These are phyloP conservation scores for Dentipellis sp. DNA, from an alignment of 768 basidiomycete genomes.

Conservation along the genomic window DNA sequence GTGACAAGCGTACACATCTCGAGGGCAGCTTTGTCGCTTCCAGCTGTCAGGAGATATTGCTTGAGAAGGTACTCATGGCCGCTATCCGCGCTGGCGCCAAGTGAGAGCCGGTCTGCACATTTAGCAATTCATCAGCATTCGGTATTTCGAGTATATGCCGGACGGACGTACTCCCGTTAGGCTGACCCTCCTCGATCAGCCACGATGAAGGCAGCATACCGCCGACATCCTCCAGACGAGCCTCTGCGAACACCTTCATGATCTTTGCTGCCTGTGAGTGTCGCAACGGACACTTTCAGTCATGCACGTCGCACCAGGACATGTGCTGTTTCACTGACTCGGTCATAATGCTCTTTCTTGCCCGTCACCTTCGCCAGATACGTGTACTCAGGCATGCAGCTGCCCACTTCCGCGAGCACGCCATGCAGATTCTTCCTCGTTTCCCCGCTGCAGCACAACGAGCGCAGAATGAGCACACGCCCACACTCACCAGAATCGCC, in stretches of 20 bases:
- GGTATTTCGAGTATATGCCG: no score
- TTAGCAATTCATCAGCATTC: conserved; percentile 19
- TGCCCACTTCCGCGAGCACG: conserved; percentile 72
- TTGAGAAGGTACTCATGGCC: conserved; percentile 74
- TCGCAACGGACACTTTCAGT: no score
- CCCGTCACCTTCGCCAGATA: conserved; percentile 77
- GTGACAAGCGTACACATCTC: conserved; percentile 49
- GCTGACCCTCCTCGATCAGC: conserved; percentile 39
- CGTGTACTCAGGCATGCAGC: conserved; percentile 75
- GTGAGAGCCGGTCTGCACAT: conserved; percentile 27
- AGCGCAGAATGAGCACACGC: no score
- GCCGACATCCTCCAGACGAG: conserved; percentile 35
- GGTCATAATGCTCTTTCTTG: conserved; percentile 49
- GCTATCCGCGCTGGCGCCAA: conserved; percentile 65
- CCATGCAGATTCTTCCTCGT: conserved; percentile 28
- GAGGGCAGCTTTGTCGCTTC: conserved; percentile 48
- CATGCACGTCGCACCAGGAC: no score
- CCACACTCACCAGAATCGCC: background rate
- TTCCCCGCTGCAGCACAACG: conserved; percentile 24
- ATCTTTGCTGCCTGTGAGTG: conserved; percentile 35
- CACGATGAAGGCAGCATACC: conserved; percentile 61
- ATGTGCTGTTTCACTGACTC: conserved; percentile 26
- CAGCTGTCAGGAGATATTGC: conserved; percentile 57
- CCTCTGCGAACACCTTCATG: conserved; percentile 35
- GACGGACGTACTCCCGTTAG: conserved; percentile 35